phyloP scores from a whole-genome alignment of 2,329 filamentous ascomycete species.

The Cladosporium sp. region DNA sequence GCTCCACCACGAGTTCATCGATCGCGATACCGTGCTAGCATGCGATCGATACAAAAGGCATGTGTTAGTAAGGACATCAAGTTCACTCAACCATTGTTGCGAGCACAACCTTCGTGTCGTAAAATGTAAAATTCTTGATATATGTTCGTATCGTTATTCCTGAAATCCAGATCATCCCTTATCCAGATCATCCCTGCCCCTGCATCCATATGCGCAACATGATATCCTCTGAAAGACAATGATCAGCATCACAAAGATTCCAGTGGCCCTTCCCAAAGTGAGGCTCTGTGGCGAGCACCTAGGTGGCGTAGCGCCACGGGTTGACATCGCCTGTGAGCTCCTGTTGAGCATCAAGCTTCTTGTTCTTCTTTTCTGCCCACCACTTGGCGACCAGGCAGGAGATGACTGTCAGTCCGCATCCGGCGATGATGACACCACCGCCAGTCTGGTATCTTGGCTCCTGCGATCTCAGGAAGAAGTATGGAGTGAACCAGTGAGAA shows the following conservation, averaged over 20 bases:
- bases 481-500: constrained; percentile 22
- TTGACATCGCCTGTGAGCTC: constrained; percentile 20
- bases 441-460: constrained; percentile 23
- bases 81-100: background rate
- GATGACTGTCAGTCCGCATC: constrained; percentile 21
- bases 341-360: constrained; percentile 19
- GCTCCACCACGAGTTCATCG: background rate
- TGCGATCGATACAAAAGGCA: background rate
- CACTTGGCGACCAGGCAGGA: constrained; percentile 20
- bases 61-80: background rate
- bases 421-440: constrained; percentile 21
- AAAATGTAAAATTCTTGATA: background rate
- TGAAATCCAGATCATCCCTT: background rate
- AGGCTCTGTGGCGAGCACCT: background rate
- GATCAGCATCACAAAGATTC: background rate
- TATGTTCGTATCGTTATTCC: background rate
- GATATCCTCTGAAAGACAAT: background rate
- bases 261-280: background rate
- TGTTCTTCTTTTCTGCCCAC: constrained; percentile 22
- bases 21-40: background rate
- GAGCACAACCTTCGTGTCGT: background rate
- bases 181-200: background rate
- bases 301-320: constrained; percentile 21
- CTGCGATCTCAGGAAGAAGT: constrained; percentile 21
- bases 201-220: background rate